phyloP scores from a whole-genome alignment of 805 yeast species.

The Starmerella sp. region DNA sequence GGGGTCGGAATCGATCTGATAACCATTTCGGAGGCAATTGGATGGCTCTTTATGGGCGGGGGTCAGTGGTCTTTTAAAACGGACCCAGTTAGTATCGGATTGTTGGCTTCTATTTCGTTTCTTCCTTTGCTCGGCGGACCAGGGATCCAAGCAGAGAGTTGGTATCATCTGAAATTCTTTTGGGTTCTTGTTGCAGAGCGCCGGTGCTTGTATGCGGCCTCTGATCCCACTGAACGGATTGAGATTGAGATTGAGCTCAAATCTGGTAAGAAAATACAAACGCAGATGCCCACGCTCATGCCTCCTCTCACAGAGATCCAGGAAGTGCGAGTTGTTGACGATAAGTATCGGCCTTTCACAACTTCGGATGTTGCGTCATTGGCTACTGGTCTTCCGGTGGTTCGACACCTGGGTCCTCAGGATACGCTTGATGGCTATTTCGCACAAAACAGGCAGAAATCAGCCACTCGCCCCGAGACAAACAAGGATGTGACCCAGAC shows the following conservation, averaged over 20 bases:
- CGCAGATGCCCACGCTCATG: constrained; percentile 8
- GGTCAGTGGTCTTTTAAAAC: constrained; percentile 75
- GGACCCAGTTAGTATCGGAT: constrained; percentile 53
- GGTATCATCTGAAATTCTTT: constrained; percentile 78
- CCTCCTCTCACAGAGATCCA: constrained; percentile 9
- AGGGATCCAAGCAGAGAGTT: constrained; percentile 33
- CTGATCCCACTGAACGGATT: constrained; percentile 46
- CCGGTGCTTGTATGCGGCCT: constrained; percentile 67
- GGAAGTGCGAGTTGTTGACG: constrained; percentile 4
- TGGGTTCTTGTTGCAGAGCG: constrained; percentile 81
- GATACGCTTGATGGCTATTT: constrained; percentile 6
- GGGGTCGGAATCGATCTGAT: constrained; percentile 53
- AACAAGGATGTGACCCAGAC: not conserved
- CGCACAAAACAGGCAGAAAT: not conserved
- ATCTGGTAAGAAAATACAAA: not conserved
- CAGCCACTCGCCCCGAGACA: not conserved
- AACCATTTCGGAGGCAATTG: constrained; percentile 72
- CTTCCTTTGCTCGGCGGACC: constrained; percentile 14
- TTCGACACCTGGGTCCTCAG: not conserved
- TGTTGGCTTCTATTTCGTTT: constrained; percentile 47
- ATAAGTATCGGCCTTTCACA: not conserved
- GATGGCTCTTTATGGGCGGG: constrained; percentile 80
- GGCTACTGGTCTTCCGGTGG: constrained; percentile 2
- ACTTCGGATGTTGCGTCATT: not conserved
- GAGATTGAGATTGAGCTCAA: constrained; percentile 33